Base-by-base conservation (phyloP, 345 rosid species). In the Camelina neglecta region DNA sequence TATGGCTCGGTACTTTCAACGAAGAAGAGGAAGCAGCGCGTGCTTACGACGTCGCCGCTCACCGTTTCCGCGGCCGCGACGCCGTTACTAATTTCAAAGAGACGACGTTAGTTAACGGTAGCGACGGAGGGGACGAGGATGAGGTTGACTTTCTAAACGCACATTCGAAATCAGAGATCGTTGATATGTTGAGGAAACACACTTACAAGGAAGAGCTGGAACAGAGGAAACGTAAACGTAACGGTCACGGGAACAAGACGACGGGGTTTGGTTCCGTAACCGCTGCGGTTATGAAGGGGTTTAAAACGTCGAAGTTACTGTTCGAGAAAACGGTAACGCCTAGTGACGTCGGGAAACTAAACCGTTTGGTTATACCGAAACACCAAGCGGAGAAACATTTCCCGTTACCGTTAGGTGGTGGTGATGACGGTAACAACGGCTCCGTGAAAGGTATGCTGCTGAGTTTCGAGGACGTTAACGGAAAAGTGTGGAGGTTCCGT, bases 1-100 rank as follows among this genome's bases (percentile, higher is more conserved):
- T 94, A 31, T 94, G 98, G 98, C 88, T 94, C 3, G 98, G 98
- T 1, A 94, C 97, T 11, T 94, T 87, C 73, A 92, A 86, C 45
- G 84, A 84, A 48, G 92, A 92, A 80, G 86, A 89, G 2, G 96
- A 90, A 35, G 97, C 98, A 3, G 98, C 97, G 0, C 75, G 75
- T 61, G 93, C 93, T 49, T 94, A 94, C 63, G 98, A 94, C 78
- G 82, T 89, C 59, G 97, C 98, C 0, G 92, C 86, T 0, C 89
- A 75, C 62, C 86, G 91, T 35, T 94, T 94, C 79, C 95, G 98
- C 0, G 97, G 98, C 58, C 91, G 83, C 3, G 98, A 94, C 50
- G 91, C 97, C 9, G 86, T 92, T 2, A 82, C 85, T 4, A 94
- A 94, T 76, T 94, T 92, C 84, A 85, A 82, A 15, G 87, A 61